Base-by-base conservation (phyloP, 192 early-diverging fungal species). In the Oehlia diaphana region DNA sequence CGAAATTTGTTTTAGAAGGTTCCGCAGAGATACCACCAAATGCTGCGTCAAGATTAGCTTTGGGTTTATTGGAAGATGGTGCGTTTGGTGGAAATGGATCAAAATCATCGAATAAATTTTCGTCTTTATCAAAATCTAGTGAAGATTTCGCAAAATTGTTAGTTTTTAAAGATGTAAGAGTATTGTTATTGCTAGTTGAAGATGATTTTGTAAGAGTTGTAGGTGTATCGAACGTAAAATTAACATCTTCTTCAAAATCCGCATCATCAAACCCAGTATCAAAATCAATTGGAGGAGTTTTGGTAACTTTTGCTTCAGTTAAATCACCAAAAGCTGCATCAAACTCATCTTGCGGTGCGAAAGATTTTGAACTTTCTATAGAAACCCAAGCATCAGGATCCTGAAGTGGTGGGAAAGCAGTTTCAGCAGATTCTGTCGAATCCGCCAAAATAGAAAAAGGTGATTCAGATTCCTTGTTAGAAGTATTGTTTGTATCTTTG, bases 21-120 rank as follows among this genome's bases (percentile, higher is more conserved):
- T 35, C 13, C 16, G 33, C 9, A 42, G 58, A 65, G 49, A 42
- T 78, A 23, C 44, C 66, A 14, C 77, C 77, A 69, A 78, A 78
- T 21, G 77, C 77, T 21, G 26, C 77, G 13, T 69, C 77, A 7
- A 78, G n/a, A 68, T 78, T 78, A 2, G 65, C n/a, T n/a, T 69
- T 66, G 10, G 66, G 21, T 19, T 65, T 28, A 35, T 68, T 78
- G 19, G 66, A 35, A 26, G 74, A 39, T 33, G 53, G 4, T 7
- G 39, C 12, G 14, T 9, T 69, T 9, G 64, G 14, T 66, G 77
- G 23, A 69, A 76, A 76, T 62, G 63, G 63, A 53, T 78, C 77
- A 78, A 78, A 78, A 35, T 66, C n/a, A 58, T 44, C 65, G 66
- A 65, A 77, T 77, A 19, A 37, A 37, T 37, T n/a, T n/a, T 77